These are phyloP conservation scores for Epichloe festucae DNA, from an alignment of 2,329 filamentous ascomycete species.

Conservation along the genomic window DNA sequence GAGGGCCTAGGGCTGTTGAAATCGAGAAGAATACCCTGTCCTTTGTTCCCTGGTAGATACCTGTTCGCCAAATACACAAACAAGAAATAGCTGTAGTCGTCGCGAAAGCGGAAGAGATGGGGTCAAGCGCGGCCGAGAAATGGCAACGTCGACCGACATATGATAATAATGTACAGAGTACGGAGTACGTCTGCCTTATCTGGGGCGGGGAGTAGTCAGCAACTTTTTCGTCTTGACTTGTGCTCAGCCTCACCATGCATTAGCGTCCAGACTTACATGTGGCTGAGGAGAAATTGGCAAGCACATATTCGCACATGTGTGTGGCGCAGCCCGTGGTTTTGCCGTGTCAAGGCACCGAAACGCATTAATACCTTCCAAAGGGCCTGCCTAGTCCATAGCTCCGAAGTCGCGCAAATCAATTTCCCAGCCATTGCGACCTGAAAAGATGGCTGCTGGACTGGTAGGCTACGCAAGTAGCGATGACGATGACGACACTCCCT, in stretches of 20 bases:
- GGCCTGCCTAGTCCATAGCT: background rate
- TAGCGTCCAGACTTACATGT: background rate
- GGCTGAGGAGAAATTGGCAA: background rate
- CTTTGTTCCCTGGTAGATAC: too few relatives aligned
- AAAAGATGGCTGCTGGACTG: constrained; percentile 28
- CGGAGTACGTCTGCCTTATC: background rate
- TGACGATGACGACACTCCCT: constrained; percentile 27
- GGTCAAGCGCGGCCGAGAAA: background rate
- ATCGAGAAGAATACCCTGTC: background rate
- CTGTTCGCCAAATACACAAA: too few relatives aligned
- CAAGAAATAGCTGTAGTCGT: too few relatives aligned
- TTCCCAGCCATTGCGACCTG: background rate
- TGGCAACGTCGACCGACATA: background rate
- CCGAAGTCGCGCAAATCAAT: background rate
- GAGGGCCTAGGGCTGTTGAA: background rate
- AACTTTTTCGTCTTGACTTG: background rate
- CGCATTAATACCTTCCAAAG: background rate
- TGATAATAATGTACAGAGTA: background rate
- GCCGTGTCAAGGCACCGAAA: background rate
- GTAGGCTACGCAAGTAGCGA: constrained; percentile 40
- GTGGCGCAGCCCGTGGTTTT: constrained; percentile 1
- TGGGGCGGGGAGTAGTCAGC: background rate
- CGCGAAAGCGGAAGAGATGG: background rate
- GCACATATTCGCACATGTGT: background rate
- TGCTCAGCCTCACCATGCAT: background rate